These are phyloP conservation scores for Colletotrichum orchidophilum DNA, from an alignment of 2,329 filamentous ascomycete species.

Conservation along the genomic window DNA sequence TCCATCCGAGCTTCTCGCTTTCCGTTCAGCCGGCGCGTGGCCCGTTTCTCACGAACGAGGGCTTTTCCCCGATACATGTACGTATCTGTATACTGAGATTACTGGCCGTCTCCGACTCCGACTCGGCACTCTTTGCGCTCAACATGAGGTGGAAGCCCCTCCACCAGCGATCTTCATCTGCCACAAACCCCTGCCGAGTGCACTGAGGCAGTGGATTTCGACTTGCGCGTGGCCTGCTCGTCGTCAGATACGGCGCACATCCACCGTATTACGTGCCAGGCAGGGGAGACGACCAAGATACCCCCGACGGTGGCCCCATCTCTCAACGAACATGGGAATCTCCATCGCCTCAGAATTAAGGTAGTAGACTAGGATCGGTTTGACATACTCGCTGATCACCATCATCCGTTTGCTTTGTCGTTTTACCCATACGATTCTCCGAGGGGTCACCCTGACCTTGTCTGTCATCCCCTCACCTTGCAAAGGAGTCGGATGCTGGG, in stretches of 20 bases:
- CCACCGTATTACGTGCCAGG: neutral
- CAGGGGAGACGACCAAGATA: neutral
- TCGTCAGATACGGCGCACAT: neutral
- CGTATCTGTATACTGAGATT: neutral
- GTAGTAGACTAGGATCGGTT: constrained; percentile 23
- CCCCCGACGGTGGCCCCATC: neutral
- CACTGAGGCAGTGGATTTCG: neutral
- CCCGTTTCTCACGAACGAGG: neutral
- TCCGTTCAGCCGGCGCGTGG: neutral
- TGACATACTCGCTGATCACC: constrained; percentile 18
- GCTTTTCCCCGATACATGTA: neutral
- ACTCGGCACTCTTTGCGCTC: neutral
- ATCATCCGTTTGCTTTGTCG: constrained; percentile 7
- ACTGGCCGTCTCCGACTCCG: neutral
- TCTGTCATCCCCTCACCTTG: neutral
- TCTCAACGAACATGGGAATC: neutral
- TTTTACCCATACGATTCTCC: constrained; percentile 17
- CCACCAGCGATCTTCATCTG: neutral
- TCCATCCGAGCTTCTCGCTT: neutral
- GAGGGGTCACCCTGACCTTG: constrained; percentile 12
- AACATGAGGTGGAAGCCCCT: neutral
- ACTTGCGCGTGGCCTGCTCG: neutral
- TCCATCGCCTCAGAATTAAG: constrained; percentile 20
- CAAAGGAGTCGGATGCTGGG: neutral
- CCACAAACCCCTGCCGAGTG: neutral